Base-by-base conservation (phyloP, 495 filamentous ascomycete genomes). In the Staphylotrichum longicolle region DNA sequence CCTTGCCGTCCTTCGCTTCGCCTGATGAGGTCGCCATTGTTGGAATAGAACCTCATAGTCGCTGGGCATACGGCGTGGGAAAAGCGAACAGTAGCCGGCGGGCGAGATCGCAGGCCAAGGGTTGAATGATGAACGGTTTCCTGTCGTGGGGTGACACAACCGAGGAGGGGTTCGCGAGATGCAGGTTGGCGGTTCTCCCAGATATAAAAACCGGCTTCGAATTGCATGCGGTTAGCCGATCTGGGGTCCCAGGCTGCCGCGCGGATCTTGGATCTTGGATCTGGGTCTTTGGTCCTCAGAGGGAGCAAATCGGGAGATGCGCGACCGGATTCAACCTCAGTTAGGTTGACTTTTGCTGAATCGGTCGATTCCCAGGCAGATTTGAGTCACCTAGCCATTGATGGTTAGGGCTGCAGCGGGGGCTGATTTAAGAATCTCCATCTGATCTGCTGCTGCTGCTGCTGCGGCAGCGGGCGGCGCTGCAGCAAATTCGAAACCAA, bases 1-100 rank as follows among this genome's bases (percentile, higher is more conserved):
- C 66, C 49, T 73, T 73, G 41, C 61, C 70, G 58, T 69, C 69
- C 27, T 64, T 61, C 3, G 58, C 37, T 7, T 68, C 62, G 60
- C 50, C 35, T 46, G 59, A 45, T 62, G 65, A 7, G 55, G 58
- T 60, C 52, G 65, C 63, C 69, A 72, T 72, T 49, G 61, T 58
- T 32, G 57, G 27, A 34, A 45, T 20, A 6, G 27, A 34, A 3
- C 15, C 35, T 61, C 63, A 61, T 58, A 39, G 30, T 60, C n/a
- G 50, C 54, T 30, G 32, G 33, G 20, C 8, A 44, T 57, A 40
- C 11, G 48, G 51, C 20, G 48, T 41, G 10, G n/a, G 7, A 40
- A 20, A 27, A 39, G 37, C 6, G 42, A 44, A 45, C 44, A 15
- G 42, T 34, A 47, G 44, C 57, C 49, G 53, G 41, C 37, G 42